phyloP scores from a whole-genome alignment of 2,329 filamentous ascomycete genomes.

The Cyanodermella asteris region DNA sequence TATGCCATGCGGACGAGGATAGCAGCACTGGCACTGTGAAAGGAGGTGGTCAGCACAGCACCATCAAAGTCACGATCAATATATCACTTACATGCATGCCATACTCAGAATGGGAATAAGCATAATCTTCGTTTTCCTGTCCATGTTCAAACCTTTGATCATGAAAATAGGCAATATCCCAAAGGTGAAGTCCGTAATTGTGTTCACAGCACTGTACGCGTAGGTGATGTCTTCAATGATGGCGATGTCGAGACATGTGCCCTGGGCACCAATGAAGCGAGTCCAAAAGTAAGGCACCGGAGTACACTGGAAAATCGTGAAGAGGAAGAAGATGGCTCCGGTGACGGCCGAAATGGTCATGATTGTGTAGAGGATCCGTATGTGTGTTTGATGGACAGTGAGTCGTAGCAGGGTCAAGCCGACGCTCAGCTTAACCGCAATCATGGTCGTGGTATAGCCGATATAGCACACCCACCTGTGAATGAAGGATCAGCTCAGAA shows the following conservation, averaged over 20 bases:
- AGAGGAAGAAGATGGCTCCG: conserved; percentile 26
- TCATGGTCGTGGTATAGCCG: too few relatives aligned
- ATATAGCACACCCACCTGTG: too few relatives aligned
- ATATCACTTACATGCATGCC: too few relatives aligned
- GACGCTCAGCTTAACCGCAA: too few relatives aligned
- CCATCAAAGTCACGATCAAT: too few relatives aligned
- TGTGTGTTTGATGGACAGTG: too few relatives aligned
- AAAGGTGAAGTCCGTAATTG: conserved; percentile 29
- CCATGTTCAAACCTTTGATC: conserved; percentile 34
- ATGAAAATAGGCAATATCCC: conserved; percentile 32
- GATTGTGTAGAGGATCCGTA: conserved; percentile 25
- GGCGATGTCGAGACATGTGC: conserved; percentile 20
- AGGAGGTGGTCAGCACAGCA: too few relatives aligned
- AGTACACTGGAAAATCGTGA: conserved; percentile 31
- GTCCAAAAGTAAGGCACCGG: conserved; percentile 31
- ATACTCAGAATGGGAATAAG: too few relatives aligned
- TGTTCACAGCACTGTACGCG: conserved; percentile 26
- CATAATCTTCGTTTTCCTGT: conserved; percentile 27
- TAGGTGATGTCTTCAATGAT: conserved; percentile 31
- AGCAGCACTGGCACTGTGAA: too few relatives aligned
- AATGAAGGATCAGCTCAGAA: too few relatives aligned
- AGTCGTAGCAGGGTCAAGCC: too few relatives aligned
- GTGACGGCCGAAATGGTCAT: conserved; percentile 24
- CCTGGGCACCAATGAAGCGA: conserved; percentile 14
- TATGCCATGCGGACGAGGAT: too few relatives aligned